Base-by-base conservation (phyloP, 2,329 filamentous ascomycete species). In the Didymella pinodella region DNA sequence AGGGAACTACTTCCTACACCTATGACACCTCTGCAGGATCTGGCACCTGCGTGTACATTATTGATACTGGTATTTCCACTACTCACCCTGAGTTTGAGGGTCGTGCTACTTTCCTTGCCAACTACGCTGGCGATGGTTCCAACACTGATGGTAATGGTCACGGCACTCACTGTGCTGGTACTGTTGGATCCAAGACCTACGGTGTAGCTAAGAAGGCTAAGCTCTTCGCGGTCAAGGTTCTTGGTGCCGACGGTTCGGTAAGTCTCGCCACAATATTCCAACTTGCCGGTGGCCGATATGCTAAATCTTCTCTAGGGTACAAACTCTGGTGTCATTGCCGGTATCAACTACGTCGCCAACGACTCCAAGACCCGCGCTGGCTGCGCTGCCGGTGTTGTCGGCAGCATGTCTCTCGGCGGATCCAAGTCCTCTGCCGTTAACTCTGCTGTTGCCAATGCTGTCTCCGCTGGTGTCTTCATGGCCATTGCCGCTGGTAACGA, bases 1-100 rank as follows among this genome's bases (percentile, higher is more conserved):
- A 58, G 7, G 75, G 77, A 25, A 58, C 55, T 22, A 69, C 66
- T 2, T 66, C 70, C 12, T 80, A 80, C 67, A 66, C 70, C 40
- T 80, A 80, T 64, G 78, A 80, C 57, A 65, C 59, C 64, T 72
- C 65, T 59, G 77, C 77, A 40, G 78, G 78, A 54, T 61, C 65
- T 31, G 64, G 65, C 54, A 77, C 76, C 67, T 88, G 84, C 22
- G 83, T 82, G 28, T 90, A 86, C 71, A 77, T 90, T 25, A 83
- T 90, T 40, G 88, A 90, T 75, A 89, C 87, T 6, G 88, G 88
- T 65, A 85, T 90, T 71, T 77, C 78, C 54, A 77, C 78, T 36
- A 79, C 80, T 6, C 88, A 90, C 75, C 52, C 73, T 8, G 76
- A 79, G 34, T 78, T 79, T 26, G 76, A 76, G 59, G 74, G 75